phyloP scores from a whole-genome alignment of 805 yeast species.

The Candida maesae region DNA sequence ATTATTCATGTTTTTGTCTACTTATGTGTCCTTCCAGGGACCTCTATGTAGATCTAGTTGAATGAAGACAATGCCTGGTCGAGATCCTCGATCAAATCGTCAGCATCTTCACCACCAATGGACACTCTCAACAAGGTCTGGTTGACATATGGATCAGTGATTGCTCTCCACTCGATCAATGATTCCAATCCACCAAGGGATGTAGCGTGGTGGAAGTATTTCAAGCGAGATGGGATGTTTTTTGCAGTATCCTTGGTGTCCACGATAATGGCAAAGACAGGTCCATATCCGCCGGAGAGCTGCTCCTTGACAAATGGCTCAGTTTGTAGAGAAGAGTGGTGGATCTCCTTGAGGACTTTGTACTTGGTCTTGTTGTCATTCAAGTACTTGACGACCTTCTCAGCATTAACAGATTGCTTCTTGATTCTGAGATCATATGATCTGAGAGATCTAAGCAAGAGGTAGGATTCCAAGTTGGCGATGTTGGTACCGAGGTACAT shows the following conservation, averaged over 20 bases:
- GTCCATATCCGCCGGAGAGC: slow-evolving; percentile 60
- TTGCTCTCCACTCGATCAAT: slow-evolving; percentile 84
- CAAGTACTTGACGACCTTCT: slow-evolving; percentile 56
- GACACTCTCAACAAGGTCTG: slow-evolving; percentile 67
- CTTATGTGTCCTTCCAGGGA: neutral
- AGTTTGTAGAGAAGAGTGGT: slow-evolving; percentile 74
- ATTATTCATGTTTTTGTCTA: neutral
- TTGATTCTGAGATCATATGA: slow-evolving; percentile 71
- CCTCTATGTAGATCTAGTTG: slow-evolving; percentile 3
- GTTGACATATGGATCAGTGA: slow-evolving; percentile 58
- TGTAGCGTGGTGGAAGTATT: slow-evolving; percentile 84
- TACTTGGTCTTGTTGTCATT: slow-evolving; percentile 44
- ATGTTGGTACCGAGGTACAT: slow-evolving; percentile 72
- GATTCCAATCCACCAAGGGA: slow-evolving; percentile 93
- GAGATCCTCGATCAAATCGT: slow-evolving; percentile 75
- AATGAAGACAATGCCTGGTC: slow-evolving; percentile 44
- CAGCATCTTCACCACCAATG: slow-evolving; percentile 72
- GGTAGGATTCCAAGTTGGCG: slow-evolving; percentile 70
- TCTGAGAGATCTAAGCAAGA: slow-evolving; percentile 74
- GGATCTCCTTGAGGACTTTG: slow-evolving; percentile 47
- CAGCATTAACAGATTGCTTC: slow-evolving; percentile 62
- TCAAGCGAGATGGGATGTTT: slow-evolving; percentile 57
- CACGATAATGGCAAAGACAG: slow-evolving; percentile 70
- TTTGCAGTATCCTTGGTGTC: slow-evolving; percentile 51
- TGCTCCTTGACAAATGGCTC: slow-evolving; percentile 67